Conservation (phyloP, 345 rosid genomes). For the Gossypium rotundifolium region DNA sequence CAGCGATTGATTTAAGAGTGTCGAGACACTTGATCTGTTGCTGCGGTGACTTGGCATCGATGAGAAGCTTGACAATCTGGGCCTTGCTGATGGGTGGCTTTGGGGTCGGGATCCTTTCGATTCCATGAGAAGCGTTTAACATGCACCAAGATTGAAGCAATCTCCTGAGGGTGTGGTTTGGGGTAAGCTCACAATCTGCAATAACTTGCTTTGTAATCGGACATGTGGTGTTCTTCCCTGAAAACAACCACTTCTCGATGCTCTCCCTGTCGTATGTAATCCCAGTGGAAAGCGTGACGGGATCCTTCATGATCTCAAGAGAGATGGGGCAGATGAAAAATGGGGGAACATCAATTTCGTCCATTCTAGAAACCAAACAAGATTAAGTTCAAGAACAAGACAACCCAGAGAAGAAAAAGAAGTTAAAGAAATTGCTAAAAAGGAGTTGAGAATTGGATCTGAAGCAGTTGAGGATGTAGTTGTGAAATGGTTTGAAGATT, state of each 20-base stretch:
- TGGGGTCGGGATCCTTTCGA: conserved; percentile 88
- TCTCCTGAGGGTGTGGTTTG: conserved; percentile 83
- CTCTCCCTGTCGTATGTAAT: conserved; percentile 66
- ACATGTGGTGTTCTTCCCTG: conserved; percentile 37
- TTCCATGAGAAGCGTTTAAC: conserved; percentile 66
- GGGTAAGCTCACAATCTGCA: conserved; percentile 53
- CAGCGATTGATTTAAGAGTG: conserved; percentile 43
- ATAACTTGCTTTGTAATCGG: conserved; percentile 70
- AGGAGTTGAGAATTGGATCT: not conserved
- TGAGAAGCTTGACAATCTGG: conserved; percentile 54
- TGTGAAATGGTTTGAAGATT: not conserved
- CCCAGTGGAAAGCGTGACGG: conserved; percentile 54
- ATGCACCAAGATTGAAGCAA: conserved; percentile 92
- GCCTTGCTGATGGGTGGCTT: conserved; percentile 55
- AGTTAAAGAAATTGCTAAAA: not conserved
- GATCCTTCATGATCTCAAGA: conserved; percentile 69
- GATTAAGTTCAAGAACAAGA: not conserved
- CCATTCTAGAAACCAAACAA: conserved; percentile 22
- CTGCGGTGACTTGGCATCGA: conserved; percentile 31
- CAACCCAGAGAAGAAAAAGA: not conserved
- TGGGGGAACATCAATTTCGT: conserved; percentile 57
- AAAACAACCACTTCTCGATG: conserved; percentile 66
- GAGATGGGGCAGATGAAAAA: conserved; percentile 72
- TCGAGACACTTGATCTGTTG: conserved; percentile 42
- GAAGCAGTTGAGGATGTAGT: not conserved